A percentile compares a stretch with the other conserved stretches of the same genome.
Conservation (phyloP, 352 stramenopile genomes). For the Globisporangium spiculum region DNA sequence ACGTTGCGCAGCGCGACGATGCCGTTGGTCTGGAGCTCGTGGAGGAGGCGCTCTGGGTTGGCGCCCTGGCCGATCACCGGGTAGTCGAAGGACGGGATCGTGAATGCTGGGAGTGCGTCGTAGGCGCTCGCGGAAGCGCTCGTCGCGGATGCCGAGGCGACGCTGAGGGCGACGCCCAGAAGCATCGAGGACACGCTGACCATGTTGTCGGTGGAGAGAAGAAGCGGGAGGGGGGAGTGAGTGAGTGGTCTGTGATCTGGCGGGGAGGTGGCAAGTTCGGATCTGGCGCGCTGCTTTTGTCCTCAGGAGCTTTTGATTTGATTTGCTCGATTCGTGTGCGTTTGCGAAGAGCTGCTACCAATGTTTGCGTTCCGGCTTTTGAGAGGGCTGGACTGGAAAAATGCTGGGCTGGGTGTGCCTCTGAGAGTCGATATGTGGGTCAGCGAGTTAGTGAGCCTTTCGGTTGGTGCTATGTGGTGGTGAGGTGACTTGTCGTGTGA, state of each 20-base stretch:
- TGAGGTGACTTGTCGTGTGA: too few relatives aligned
- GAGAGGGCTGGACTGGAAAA: not conserved
- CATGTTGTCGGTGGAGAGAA: not conserved
- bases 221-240: not conserved
- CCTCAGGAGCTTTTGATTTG: not conserved
- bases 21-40: slow-evolving; percentile 32
- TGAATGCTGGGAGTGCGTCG: slow-evolving; percentile 12
- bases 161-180: slow-evolving; percentile 3
- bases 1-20: slow-evolving; percentile 54
- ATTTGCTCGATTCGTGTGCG: not conserved
- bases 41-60: slow-evolving; percentile 15
- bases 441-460: too few relatives aligned
- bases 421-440: too few relatives aligned
- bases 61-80: not conserved
- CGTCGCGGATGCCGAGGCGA: not conserved
- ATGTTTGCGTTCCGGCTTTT: not conserved
- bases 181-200: slow-evolving; percentile 12
- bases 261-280: not conserved
- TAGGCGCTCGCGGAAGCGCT: not conserved
- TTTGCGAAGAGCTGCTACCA: not conserved
- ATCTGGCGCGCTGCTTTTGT: not conserved
- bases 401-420: too few relatives aligned
- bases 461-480: too few relatives aligned
- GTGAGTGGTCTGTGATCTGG: not conserved
- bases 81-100: slow-evolving; percentile 17